Percentiles rank a stretch among this genome's conserved stretches.
Conservation (phyloP, 371 early-diverging fungal genomes). For the Polyrhizophydium stewartii region DNA sequence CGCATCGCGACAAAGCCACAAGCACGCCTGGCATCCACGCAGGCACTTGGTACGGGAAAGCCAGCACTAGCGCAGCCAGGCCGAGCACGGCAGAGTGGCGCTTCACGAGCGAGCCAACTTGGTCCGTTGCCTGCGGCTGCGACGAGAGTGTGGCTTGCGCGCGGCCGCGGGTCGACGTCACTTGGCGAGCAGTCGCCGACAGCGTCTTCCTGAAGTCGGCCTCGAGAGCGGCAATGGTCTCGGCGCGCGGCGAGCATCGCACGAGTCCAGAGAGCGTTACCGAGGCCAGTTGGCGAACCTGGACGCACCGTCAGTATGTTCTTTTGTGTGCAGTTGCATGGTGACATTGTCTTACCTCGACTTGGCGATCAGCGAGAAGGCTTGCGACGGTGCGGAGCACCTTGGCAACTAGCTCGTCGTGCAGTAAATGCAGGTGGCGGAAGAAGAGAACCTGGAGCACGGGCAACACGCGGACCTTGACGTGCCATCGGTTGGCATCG, state of each 20-base stretch:
- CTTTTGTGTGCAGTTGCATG: no score
- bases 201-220: neutral
- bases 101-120: slow-evolving; percentile 58
- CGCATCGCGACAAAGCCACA: slow-evolving; percentile 66
- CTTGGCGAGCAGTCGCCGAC: neutral
- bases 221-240: slow-evolving; percentile 50
- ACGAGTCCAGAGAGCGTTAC: slow-evolving; percentile 79
- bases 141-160: no score
- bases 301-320: slow-evolving; percentile 3
- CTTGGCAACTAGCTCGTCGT: slow-evolving; percentile 39
- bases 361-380: slow-evolving; percentile 67
- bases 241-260: slow-evolving; percentile 76
- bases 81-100: slow-evolving; percentile 89
- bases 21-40: slow-evolving; percentile 82
- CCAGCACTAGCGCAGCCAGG: slow-evolving; percentile 73
- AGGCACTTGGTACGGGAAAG: slow-evolving; percentile 90
- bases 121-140: no score
- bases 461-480: slow-evolving; percentile 65
- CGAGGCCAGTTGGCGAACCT: slow-evolving; percentile 79
- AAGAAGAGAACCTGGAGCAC: slow-evolving; percentile 76
- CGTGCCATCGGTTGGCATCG: slow-evolving; percentile 60
- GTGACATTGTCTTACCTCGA: slow-evolving; percentile 53
- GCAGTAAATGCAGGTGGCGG: slow-evolving; percentile 61
- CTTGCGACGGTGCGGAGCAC: slow-evolving; percentile 61
- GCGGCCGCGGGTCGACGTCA: no score